Evolutionary conservation across 2,329 filamentous ascomycete species (phyloP).

Genomic region (Aspergillus hiratsukae): DNA sequence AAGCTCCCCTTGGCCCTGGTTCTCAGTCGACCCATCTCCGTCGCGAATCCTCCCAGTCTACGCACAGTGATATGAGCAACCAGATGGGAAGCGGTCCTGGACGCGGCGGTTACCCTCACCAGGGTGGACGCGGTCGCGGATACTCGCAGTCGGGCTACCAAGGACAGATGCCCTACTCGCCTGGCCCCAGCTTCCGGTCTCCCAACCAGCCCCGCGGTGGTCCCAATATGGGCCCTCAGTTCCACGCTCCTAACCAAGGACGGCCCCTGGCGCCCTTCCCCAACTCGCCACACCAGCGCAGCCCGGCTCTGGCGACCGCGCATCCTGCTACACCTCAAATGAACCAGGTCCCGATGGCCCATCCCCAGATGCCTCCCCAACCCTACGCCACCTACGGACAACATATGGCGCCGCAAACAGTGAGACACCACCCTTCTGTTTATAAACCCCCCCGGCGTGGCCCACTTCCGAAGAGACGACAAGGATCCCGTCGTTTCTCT

Average conservation of each 20-base stretch:
- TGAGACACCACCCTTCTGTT: slow-evolving; percentile 46
- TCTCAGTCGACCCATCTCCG: slow-evolving; percentile 73
- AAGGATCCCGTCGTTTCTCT: slow-evolving; percentile 23
- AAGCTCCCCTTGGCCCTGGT: slow-evolving; percentile 57
- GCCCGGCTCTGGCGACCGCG: slow-evolving; percentile 62
- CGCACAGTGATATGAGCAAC: slow-evolving; percentile 67
- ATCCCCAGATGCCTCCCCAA: slow-evolving; percentile 59
- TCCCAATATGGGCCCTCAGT: slow-evolving; percentile 50
- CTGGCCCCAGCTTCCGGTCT: slow-evolving; percentile 49
- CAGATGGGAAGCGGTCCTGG: slow-evolving; percentile 49
- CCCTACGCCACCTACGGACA: slow-evolving; percentile 56
- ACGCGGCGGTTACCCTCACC: slow-evolving; percentile 51
- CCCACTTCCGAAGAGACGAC: slow-evolving; percentile 31
- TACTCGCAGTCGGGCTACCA: slow-evolving; percentile 52
- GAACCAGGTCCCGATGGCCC: slow-evolving; percentile 64
- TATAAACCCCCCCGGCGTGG: slow-evolving; percentile 28
- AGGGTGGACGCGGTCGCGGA: slow-evolving; percentile 54
- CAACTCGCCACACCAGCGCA: slow-evolving; percentile 64
- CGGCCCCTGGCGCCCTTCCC: slow-evolving; percentile 47
- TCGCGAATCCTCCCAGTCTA: slow-evolving; percentile 79
- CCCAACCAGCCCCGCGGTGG: slow-evolving; percentile 49
- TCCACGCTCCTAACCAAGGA: slow-evolving; percentile 42
- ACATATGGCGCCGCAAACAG: slow-evolving; percentile 57
- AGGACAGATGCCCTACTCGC: slow-evolving; percentile 51
- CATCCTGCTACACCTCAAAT: slow-evolving; percentile 68